phyloP scores from a whole-genome alignment of 1,284 basidiomycete species.

The Cryptococcus sp. region DNA sequence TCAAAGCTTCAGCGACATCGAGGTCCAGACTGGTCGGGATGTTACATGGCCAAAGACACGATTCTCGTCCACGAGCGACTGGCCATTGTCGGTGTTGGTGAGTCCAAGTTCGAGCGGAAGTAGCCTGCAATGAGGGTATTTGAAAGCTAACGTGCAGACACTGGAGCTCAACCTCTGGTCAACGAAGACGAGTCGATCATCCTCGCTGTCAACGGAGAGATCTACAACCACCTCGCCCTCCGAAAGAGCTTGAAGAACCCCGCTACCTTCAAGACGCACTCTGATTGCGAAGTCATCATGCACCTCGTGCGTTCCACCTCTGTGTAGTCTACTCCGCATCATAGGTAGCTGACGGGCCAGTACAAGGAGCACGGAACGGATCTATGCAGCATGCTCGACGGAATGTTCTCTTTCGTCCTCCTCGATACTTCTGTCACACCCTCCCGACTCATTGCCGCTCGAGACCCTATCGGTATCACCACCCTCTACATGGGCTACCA shows the following conservation, averaged over 20 bases:
- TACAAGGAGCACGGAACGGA: slow-evolving; percentile 74
- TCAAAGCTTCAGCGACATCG: slow-evolving; percentile 87
- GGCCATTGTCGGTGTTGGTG: slow-evolving; percentile 96
- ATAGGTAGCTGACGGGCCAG: slow-evolving; percentile 48
- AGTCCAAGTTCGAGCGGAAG: slow-evolving; percentile 48
- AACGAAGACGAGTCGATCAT: slow-evolving; percentile 79
- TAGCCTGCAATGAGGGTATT: too few relatives aligned
- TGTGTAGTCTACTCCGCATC: not conserved
- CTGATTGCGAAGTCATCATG: slow-evolving; percentile 97
- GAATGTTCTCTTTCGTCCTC: slow-evolving; percentile 98
- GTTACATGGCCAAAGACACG: slow-evolving; percentile 71
- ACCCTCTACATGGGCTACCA: slow-evolving; percentile 95
- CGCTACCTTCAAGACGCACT: slow-evolving; percentile 91
- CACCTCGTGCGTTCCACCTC: slow-evolving; percentile 60
- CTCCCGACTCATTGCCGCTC: slow-evolving; percentile 84
- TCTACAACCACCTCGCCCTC: slow-evolving; percentile 92
- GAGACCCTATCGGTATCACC: slow-evolving; percentile 97
- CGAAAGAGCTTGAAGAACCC: slow-evolving; percentile 61
- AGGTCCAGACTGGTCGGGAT: slow-evolving; percentile 95
- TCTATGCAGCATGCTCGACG: slow-evolving; percentile 78
- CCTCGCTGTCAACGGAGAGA: slow-evolving; percentile 97
- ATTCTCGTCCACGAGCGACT: slow-evolving; percentile 85
- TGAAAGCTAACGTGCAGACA: slow-evolving; percentile 62
- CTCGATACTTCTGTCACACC: slow-evolving; percentile 88
- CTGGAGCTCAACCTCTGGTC: slow-evolving; percentile 91